These are phyloP conservation scores for Penicillium ochrochloron DNA, from an alignment of 495 filamentous ascomycete species.

Conservation along the genomic window DNA sequence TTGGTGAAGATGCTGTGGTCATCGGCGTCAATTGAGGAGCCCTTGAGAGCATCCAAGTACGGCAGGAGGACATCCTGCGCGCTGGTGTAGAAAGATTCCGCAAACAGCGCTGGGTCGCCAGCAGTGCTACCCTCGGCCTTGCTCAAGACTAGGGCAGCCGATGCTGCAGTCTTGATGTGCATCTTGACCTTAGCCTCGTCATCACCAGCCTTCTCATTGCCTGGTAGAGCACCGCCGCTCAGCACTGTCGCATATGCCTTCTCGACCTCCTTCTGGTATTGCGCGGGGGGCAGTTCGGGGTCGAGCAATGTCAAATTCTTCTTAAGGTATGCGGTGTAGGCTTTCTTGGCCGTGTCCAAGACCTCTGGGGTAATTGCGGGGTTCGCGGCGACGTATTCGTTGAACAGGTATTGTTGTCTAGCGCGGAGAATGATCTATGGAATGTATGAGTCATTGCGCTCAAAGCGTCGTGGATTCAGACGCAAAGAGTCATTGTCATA, in stretches of 20 bases:
- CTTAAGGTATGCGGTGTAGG: slow-evolving; percentile 72
- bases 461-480: not conserved
- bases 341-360: slow-evolving; percentile 61
- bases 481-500: slow-evolving; percentile 31
- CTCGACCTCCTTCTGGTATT: slow-evolving; percentile 60
- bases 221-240: slow-evolving; percentile 54
- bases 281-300: slow-evolving; percentile 39
- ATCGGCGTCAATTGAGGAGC: slow-evolving; percentile 70
- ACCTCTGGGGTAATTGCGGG: slow-evolving; percentile 54
- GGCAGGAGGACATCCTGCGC: slow-evolving; percentile 76
- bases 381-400: slow-evolving; percentile 53
- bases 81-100: slow-evolving; percentile 60
- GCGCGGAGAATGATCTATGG: slow-evolving; percentile 80
- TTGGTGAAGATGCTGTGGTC: slow-evolving; percentile 80
- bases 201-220: slow-evolving; percentile 68
- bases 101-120: slow-evolving; percentile 32
- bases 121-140: slow-evolving; percentile 40
- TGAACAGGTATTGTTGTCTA: slow-evolving; percentile 75
- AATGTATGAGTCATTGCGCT: slow-evolving; percentile 17
- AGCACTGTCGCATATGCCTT: slow-evolving; percentile 66
- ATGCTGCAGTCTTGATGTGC: slow-evolving; percentile 79
- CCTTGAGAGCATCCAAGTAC: slow-evolving; percentile 80
- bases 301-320: slow-evolving; percentile 74
- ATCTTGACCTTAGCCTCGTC: slow-evolving; percentile 89
- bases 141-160: slow-evolving; percentile 61